phyloP scores from a whole-genome alignment of 352 stramenopile species.

The Globisporangium heterothallicum region DNA sequence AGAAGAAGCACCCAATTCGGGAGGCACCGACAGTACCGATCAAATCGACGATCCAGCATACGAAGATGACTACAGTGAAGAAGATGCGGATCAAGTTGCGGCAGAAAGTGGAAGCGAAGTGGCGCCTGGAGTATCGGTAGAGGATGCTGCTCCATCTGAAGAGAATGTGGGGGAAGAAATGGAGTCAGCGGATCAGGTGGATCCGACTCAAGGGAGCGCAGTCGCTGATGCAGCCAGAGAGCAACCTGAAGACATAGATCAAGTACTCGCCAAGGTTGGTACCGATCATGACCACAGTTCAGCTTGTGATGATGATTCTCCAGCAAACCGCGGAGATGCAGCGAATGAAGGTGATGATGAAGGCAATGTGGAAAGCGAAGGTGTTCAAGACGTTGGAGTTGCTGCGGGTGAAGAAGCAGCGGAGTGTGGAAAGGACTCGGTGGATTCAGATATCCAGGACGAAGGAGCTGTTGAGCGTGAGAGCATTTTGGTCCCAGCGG shows the following conservation, averaged over 20 bases:
- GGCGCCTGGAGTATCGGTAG: too few relatives aligned
- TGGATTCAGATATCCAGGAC: background rate
- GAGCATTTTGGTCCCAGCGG: background rate
- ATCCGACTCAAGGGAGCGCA: background rate
- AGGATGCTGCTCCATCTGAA: background rate
- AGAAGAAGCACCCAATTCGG: background rate
- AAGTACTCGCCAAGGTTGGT: background rate
- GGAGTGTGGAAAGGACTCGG: background rate
- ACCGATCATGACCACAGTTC: background rate
- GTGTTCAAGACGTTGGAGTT: background rate
- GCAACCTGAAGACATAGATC: background rate
- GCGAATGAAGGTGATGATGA: too few relatives aligned
- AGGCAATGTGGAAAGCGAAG: too few relatives aligned
- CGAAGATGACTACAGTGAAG: constrained; percentile 1
- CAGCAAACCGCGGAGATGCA: background rate
- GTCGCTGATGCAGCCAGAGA: background rate
- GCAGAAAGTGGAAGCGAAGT: too few relatives aligned
- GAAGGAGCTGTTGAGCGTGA: background rate
- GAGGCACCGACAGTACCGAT: background rate
- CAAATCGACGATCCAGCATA: background rate
- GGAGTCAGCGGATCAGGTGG: too few relatives aligned
- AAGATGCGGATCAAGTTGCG: background rate
- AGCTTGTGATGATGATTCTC: background rate
- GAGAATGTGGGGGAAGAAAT: too few relatives aligned
- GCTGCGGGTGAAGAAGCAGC: background rate